Conservation (phyloP, 2,329 filamentous ascomycete genomes). For the Fusarium nodosum region DNA sequence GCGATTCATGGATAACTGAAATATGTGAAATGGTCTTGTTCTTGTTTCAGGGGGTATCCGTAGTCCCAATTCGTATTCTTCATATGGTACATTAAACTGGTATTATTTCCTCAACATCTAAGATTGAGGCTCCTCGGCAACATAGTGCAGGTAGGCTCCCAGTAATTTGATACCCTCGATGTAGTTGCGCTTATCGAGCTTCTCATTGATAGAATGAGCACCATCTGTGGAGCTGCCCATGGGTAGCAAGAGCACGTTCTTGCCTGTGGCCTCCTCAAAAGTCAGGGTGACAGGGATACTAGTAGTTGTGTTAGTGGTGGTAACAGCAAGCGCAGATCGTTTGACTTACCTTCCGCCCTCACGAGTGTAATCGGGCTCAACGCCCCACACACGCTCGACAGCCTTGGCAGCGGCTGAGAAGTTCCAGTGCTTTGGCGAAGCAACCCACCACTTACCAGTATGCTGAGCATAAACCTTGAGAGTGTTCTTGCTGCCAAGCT, state of each 20-base stretch:
- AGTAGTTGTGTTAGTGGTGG: constrained; percentile 32
- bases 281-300: constrained; percentile 97
- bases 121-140: constrained; percentile 83
- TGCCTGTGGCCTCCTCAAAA: constrained; percentile 96
- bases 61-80: constrained; percentile 12
- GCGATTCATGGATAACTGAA: neutral
- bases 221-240: constrained; percentile 98
- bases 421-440: constrained; percentile 98
- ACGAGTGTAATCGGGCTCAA: constrained; percentile 93
- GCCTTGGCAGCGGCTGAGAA: constrained; percentile 95
- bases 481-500: constrained; percentile 92
- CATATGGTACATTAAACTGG: constrained; percentile 29
- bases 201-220: constrained; percentile 98
- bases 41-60: neutral
- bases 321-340: neutral
- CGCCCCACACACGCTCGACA: constrained; percentile 94
- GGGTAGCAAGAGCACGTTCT: constrained; percentile 94
- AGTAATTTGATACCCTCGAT: constrained; percentile 97
- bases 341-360: constrained; percentile 86
- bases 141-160: constrained; percentile 95
- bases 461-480: constrained; percentile 86
- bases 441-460: constrained; percentile 98
- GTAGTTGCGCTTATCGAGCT: constrained; percentile 96
- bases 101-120: constrained; percentile 44
- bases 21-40: neutral